Evolutionary conservation across 139 green algal genomes (phyloP).

Genomic region (Ettlia oleoabundans): DNA sequence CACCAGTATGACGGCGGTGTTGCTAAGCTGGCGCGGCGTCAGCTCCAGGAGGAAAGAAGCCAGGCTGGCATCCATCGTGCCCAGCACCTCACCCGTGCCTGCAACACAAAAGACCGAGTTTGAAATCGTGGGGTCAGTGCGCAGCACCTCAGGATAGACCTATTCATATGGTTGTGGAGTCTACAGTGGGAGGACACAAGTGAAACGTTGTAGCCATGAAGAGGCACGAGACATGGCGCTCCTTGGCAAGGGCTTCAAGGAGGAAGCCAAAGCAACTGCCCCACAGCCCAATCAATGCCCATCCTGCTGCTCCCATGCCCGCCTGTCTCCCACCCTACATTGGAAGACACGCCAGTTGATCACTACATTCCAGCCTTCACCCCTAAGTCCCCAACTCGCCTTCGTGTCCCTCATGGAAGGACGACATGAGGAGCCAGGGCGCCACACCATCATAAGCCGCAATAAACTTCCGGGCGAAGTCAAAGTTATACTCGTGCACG

Average conservation of each 20-base stretch:
- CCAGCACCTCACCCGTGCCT: slow-evolving; percentile 22
- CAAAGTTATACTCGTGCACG: slow-evolving; percentile 25
- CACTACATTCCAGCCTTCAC: not conserved
- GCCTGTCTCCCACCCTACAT: not conserved
- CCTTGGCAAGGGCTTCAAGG: too few species aligned
- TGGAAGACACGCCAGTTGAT: not conserved
- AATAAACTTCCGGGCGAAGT: slow-evolving; percentile 9
- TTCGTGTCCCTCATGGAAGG: slow-evolving; percentile 27
- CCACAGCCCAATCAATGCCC: too few species aligned
- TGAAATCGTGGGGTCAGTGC: too few species aligned
- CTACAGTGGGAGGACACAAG: too few species aligned
- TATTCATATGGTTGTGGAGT: too few species aligned
- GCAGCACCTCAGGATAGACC: too few species aligned
- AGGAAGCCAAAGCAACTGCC: too few species aligned
- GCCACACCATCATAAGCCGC: not conserved
- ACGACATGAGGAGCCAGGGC: slow-evolving; percentile 13
- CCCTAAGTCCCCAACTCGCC: not conserved
- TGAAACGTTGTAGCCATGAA: too few species aligned
- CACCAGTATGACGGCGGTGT: not conserved
- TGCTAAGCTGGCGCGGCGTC: not conserved
- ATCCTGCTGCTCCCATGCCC: not conserved
- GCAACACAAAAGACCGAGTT: not conserved
- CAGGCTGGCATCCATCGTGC: slow-evolving; percentile 3
- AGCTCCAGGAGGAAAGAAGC: not conserved
- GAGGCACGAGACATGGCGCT: too few species aligned